Base-by-base conservation (phyloP, 2,329 filamentous ascomycete species). In the Talaromyces sp. region DNA sequence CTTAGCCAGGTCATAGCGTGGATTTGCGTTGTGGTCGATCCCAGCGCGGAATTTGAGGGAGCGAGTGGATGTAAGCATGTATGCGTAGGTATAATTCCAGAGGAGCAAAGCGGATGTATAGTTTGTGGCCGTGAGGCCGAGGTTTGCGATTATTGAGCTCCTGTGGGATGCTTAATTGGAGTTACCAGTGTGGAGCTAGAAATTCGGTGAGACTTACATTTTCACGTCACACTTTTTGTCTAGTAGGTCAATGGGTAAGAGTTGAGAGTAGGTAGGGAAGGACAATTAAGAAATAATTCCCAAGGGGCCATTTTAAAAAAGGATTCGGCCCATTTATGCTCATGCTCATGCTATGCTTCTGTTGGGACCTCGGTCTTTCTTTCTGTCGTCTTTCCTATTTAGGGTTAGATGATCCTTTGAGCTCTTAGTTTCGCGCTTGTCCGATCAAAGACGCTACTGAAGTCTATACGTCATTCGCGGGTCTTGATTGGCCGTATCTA, bases 21-120 rank as follows among this genome's bases (percentile, higher is more conserved):
- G 82, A 45, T 76, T 79, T 25, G 71, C 75, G 54, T 84, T 80
- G 72, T 84, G 81, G 72, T 84, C 82, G 67, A 83, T 70, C 31
- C 78, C 76, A 70, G 78, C 78, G 63, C 69, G 70, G 65, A 78
- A 70, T 66, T 83, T 84, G 19, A 78, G 72, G 7, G 73, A 73
- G n/a, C 81, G 80, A 1, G 80, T 76, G 41, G 80, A 78, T 33
- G 82, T 73, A 10, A 81, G 19, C 15, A 73, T 74, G 73, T 84
- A 83, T 10, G 81, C 79, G 70, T 75, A 81, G 65, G 81, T 7
- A 10, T 52, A 63, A 19, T 63, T 54, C 50, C 49, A 54, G 35
- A 63, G 37, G 25, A 63, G 37, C 19, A 58, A 39, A 4, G 27
- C 50, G n/a, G 61, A 43, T 27, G 25, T 63, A n/a, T 63, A 45